Percentiles rank a stretch among this genome's conserved stretches.
These are phyloP conservation scores for Trichosporon sp. DNA, from an alignment of 1,284 basidiomycete species.

Conservation along the genomic window DNA sequence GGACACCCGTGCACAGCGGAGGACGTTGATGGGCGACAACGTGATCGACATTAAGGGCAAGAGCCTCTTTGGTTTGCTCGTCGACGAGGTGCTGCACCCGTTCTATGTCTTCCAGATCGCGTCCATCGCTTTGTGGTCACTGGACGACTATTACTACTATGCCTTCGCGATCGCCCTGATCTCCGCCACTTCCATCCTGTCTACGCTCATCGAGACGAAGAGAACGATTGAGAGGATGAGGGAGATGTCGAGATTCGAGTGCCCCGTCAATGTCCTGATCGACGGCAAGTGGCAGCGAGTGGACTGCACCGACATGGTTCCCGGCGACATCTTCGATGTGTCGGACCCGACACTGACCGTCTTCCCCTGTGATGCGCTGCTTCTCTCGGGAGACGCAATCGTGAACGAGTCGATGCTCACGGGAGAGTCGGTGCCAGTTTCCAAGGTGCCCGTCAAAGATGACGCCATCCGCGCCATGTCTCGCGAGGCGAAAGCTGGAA, in stretches of 20 bases:
- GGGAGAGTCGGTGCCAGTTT: constrained; percentile 65
- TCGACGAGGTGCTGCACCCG: constrained; percentile 92
- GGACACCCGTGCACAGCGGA: constrained; percentile 59
- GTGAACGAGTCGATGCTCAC: constrained; percentile 84
- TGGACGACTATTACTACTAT: constrained; percentile 96
- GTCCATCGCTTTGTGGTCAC: constrained; percentile 85
- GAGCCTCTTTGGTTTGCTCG: constrained; percentile 68
- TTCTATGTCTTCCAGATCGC: constrained; percentile 99
- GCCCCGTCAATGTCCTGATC: constrained; percentile 66
- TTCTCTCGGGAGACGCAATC: constrained; percentile 54
- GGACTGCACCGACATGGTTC: constrained; percentile 77
- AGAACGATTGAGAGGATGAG: constrained; percentile 92
- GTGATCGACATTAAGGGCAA: constrained; percentile 88
- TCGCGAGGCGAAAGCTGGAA: constrained; percentile 54
- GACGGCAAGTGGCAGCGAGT: constrained; percentile 66
- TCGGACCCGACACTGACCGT: constrained; percentile 67
- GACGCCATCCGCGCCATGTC: constrained; percentile 69
- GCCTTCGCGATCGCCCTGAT: constrained; percentile 96
- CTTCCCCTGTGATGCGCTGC: constrained; percentile 75
- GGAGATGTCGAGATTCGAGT: constrained; percentile 91
- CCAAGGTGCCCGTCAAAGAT: constrained; percentile 59
- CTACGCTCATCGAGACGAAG: constrained; percentile 87
- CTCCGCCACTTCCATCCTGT: constrained; percentile 74
- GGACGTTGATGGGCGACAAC: constrained; percentile 76
- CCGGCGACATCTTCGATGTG: constrained; percentile 89